Evolutionary conservation across 306 rosid species (phyloP).

Genomic region (Corylus americana): DNA sequence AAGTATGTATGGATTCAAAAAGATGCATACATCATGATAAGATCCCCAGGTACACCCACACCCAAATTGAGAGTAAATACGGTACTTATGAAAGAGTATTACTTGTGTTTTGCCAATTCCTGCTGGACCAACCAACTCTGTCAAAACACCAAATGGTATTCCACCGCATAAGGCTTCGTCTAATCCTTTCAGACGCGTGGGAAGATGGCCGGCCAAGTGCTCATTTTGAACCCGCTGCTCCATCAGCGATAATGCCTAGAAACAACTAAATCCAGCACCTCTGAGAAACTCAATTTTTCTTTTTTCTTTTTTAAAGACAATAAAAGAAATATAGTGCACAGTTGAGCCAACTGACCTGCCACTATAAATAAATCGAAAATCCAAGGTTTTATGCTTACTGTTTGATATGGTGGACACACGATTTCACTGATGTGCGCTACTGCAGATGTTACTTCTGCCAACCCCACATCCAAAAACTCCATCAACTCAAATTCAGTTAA

Average conservation of each 20-base stretch:
- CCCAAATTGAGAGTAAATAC: background rate
- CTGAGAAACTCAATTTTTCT: slow-evolving; percentile 3
- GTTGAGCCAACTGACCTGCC: background rate
- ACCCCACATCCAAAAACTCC: slow-evolving; percentile 79
- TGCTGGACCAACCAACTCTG: slow-evolving; percentile 97
- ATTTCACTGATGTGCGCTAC: slow-evolving; percentile 77
- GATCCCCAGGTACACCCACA: background rate
- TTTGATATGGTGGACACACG: slow-evolving; percentile 83
- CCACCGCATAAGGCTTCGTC: slow-evolving; percentile 91
- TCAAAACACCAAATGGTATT: slow-evolving; percentile 82
- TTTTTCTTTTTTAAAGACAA: background rate
- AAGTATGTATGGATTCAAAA: background rate
- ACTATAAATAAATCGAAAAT: background rate
- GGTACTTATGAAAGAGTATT: slow-evolving; percentile 10
- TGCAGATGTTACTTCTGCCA: slow-evolving; percentile 63
- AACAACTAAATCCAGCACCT: slow-evolving; percentile 32
- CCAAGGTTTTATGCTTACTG: slow-evolving; percentile 39
- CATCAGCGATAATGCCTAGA: slow-evolving; percentile 65
- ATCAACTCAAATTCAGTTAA: slow-evolving; percentile 82
- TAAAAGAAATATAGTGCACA: background rate
- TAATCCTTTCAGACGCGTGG: slow-evolving; percentile 77
- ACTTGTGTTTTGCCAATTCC: slow-evolving; percentile 96
- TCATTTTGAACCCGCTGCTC: slow-evolving; percentile 67
- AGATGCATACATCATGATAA: background rate
- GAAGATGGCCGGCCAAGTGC: slow-evolving; percentile 76